Conservation (phyloP, 2,329 filamentous ascomycete species). For the Ophiostoma sp. region DNA sequence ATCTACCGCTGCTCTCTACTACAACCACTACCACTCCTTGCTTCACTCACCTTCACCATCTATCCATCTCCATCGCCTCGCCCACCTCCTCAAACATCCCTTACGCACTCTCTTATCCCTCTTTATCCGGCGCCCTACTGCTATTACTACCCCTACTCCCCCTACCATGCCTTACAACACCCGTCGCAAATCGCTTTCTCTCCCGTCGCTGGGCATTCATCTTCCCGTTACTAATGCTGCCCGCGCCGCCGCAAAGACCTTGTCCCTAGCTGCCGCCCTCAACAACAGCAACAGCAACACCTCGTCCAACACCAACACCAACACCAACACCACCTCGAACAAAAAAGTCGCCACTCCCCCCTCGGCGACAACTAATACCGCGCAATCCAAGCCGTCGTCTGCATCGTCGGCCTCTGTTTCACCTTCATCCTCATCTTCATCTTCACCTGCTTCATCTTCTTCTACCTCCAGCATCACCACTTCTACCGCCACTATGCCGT, state of each 20-base stretch:
- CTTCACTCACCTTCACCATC: neutral
- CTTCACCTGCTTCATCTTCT: constrained; percentile 31
- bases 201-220: constrained; percentile 89
- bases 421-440: neutral
- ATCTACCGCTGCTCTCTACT: neutral
- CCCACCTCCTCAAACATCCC: neutral
- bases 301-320: constrained; percentile 25
- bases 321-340: constrained; percentile 5
- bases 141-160: neutral
- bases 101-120: neutral
- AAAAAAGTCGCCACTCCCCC: neutral
- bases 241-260: constrained; percentile 35
- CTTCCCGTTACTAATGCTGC: constrained; percentile 63
- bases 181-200: constrained; percentile 87
- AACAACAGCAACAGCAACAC: constrained; percentile 32
- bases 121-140: no score
- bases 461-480: constrained; percentile 29
- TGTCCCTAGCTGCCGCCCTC: constrained; percentile 32
- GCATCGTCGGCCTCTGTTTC: neutral
- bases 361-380: neutral
- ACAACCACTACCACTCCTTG: neutral
- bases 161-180: constrained; percentile 85
- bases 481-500: constrained; percentile 26
- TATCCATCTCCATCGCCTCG: neutral
- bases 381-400: neutral